These are phyloP conservation scores for Colletotrichum gigasporum DNA, from an alignment of 2,329 filamentous ascomycete species.

Conservation along the genomic window DNA sequence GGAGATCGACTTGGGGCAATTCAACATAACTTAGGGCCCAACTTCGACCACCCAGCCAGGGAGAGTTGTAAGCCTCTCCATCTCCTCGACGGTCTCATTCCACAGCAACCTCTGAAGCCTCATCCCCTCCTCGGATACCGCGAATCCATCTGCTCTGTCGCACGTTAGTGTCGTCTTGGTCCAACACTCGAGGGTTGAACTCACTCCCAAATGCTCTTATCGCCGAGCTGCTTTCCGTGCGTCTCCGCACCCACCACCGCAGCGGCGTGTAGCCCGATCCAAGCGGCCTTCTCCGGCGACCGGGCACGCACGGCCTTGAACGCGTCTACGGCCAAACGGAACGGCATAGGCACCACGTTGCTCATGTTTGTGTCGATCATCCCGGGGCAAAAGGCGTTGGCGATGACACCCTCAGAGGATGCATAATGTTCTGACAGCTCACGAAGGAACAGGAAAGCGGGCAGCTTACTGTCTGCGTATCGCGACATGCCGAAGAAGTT, in stretches of 20 bases:
- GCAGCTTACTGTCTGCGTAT: slow-evolving; percentile 20
- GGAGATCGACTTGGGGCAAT: no score
- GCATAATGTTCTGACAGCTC: background rate
- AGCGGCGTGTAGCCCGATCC: slow-evolving; percentile 12
- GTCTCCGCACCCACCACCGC: slow-evolving; percentile 10
- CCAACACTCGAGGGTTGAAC: background rate
- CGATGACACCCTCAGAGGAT: slow-evolving; percentile 3
- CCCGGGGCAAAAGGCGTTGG: slow-evolving; percentile 20
- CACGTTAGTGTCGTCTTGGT: background rate
- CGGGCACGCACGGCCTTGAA: slow-evolving; percentile 7
- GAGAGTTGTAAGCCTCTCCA: background rate
- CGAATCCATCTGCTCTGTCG: background rate
- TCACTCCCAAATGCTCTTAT: slow-evolving; percentile 16
- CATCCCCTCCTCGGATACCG: background rate
- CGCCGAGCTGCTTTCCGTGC: slow-evolving; percentile 15
- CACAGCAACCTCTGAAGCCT: background rate
- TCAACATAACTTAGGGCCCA: no score
- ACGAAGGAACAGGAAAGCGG: background rate
- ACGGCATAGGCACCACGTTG: background rate
- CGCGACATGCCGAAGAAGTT: slow-evolving; percentile 9
- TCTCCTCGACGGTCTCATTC: slow-evolving; percentile 2
- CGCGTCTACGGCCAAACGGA: background rate
- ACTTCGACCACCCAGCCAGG: background rate
- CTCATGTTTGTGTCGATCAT: slow-evolving; percentile 22
- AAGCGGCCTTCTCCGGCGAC: background rate